A percentile compares a stretch with the other conserved stretches of the same genome.
These are phyloP conservation scores for Diplodia mutila DNA, from an alignment of 2,329 filamentous ascomycete species.

Conservation along the genomic window DNA sequence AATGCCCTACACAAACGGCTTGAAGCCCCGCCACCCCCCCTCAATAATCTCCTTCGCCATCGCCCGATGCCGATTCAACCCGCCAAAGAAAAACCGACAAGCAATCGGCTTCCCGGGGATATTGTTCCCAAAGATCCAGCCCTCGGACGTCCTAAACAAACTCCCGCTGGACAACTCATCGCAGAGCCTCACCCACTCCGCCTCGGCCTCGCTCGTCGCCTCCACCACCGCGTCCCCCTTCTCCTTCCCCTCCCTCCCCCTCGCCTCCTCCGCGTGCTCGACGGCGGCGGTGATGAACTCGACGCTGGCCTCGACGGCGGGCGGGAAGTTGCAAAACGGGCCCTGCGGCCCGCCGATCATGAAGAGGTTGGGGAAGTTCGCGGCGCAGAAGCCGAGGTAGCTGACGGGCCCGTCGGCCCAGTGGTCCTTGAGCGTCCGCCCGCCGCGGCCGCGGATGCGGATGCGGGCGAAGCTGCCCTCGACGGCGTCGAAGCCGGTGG, in stretches of 20 bases:
- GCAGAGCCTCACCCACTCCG: conserved; percentile 35
- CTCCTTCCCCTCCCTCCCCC: neutral
- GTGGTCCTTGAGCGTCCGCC: conserved; percentile 28
- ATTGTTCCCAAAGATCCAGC: conserved; percentile 39
- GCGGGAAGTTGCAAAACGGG: conserved; percentile 45
- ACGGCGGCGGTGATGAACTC: conserved; percentile 37
- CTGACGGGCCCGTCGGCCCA: conserved; percentile 27
- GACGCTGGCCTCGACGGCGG: conserved; percentile 43
- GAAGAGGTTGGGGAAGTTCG: conserved; percentile 52
- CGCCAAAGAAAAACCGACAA: conserved; percentile 3
- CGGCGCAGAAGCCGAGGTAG: conserved; percentile 46
- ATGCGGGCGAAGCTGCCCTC: conserved; percentile 43
- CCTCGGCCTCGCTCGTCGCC: conserved; percentile 31
- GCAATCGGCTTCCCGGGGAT: conserved; percentile 33
- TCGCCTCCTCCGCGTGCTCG: conserved; percentile 25
- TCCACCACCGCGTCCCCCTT: conserved; percentile 30
- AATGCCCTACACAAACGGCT: neutral
- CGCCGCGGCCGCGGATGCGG: conserved; percentile 38
- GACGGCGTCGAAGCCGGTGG: conserved; percentile 49
- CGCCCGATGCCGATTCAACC: neutral
- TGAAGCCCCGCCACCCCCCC: neutral
- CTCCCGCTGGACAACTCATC: conserved; percentile 32
- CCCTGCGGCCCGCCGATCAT: conserved; percentile 47
- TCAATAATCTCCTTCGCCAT: neutral
- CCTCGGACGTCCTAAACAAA: conserved; percentile 33